Evolutionary conservation across 2,329 filamentous ascomycete species (phyloP), one percentile per base, ranked within the genome.

Genomic region (Tolypocladium paradoxum): DNA sequence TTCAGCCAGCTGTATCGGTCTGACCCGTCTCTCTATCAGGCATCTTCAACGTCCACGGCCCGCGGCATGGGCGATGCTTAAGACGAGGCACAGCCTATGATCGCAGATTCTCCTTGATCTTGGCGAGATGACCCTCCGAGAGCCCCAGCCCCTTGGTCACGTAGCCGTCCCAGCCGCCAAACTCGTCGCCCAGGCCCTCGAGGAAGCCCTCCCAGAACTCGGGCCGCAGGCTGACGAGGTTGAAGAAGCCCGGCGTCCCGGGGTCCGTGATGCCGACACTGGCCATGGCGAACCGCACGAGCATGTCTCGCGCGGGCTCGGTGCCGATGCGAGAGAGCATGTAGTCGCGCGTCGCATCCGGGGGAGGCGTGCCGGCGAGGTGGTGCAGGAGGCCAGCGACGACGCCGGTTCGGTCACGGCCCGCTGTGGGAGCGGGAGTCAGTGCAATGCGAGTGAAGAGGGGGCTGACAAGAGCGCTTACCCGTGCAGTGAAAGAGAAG

Each of bases 401-500:
- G 9, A 81, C 69, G 9, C 77, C 78, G 0, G 77, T 82, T 27
- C 77, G 70, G 55, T 81, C 78, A 50, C 78, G 73, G 8, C 79
- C 78, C 27, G 76, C 78, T 79, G 29, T 31, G 14, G 48, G 35
- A 48, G 22, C 4, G 33, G 37, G 27, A 12, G 49, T 53, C 18
- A 43, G 33, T 43, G 31, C 1, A 9, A 11, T 22, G 12, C 18
- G n/a, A 6, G 20, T 5, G 22, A 22, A 8, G 6, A 27, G 34
- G 18, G 31, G 35, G 18, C 34, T n/a, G 1, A 24, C 24, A n/a
- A n/a, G n/a, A 3, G 7, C 8, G 37, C 70, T 58, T 58, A 78
- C 77, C 77, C 9, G 74, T 78, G 61, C 78, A 82, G 61, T 82
- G 78, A 40, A 81, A 74, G 48, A 81, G 56, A 54, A 79, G 70